Evolutionary conservation across 2,329 filamentous ascomycete species (phyloP).

Genomic region (Apiospora arundinis): DNA sequence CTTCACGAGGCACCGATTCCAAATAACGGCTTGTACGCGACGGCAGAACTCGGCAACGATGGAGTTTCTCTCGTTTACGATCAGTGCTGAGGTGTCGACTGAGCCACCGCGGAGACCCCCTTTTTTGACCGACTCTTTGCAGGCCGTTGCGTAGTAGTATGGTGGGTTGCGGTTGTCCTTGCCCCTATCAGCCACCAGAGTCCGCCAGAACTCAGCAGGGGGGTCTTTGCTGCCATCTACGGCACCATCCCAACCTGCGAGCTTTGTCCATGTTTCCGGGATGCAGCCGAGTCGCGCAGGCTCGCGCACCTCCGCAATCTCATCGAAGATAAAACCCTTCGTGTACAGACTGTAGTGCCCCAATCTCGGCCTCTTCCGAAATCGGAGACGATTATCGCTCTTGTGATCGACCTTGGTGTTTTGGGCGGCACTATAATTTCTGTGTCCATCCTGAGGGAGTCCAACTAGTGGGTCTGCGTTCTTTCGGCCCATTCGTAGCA

Average conservation of each 20-base stretch:
- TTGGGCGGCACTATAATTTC: conserved; percentile 41
- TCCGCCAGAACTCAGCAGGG: conserved; percentile 36
- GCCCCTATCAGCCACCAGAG: conserved; percentile 35
- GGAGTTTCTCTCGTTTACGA: conserved; percentile 36
- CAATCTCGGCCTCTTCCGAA: conserved; percentile 32
- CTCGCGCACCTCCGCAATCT: conserved; percentile 27
- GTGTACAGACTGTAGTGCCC: conserved; percentile 41
- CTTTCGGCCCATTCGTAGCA: conserved; percentile 36
- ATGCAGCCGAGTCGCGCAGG: conserved; percentile 29
- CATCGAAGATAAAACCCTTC: conserved; percentile 39
- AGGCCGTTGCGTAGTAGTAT: conserved; percentile 35
- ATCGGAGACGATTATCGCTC: conserved; percentile 16
- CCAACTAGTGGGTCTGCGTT: conserved; percentile 46
- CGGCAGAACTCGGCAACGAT: conserved; percentile 36
- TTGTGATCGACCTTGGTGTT: not conserved
- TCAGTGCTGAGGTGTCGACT: conserved; percentile 23
- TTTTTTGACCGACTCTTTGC: conserved; percentile 33
- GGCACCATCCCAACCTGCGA: not conserved
- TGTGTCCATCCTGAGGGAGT: conserved; percentile 30
- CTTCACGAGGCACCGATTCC: conserved; percentile 28
- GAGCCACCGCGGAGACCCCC: conserved; percentile 32
- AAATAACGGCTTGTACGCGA: conserved; percentile 34
- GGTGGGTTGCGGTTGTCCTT: conserved; percentile 34
- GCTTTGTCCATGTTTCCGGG: not conserved
- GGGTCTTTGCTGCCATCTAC: conserved; percentile 24